Conservation (phyloP, 768 basidiomycete species). For the Neoboletus brunneissimus region DNA sequence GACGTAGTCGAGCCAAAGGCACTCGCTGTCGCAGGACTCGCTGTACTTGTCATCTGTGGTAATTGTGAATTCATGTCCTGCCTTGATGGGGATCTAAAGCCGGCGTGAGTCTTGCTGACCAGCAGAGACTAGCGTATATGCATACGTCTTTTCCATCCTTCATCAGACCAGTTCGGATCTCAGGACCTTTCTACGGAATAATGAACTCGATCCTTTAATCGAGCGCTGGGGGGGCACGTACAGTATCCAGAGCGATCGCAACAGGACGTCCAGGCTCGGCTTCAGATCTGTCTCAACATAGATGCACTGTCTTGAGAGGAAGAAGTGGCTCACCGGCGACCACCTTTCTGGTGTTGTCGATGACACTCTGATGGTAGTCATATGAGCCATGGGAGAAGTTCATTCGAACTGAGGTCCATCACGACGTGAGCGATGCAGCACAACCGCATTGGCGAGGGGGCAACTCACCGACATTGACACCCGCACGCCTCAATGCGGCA, state of each 20-base stretch:
- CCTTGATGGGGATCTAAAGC: constrained; percentile 70
- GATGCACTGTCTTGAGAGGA: neutral
- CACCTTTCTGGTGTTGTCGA: constrained; percentile 93
- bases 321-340: constrained; percentile 55
- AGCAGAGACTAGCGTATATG: constrained; percentile 18
- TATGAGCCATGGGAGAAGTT: constrained; percentile 99
- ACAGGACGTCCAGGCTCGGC: constrained; percentile 82
- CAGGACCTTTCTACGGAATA: constrained; percentile 85
- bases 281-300: constrained; percentile 9
- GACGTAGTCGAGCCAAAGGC: constrained; percentile 93
- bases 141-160: constrained; percentile 81
- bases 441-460: neutral
- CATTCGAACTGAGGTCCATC: constrained; percentile 79
- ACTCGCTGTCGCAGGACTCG: constrained; percentile 76
- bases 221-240: constrained; percentile 37
- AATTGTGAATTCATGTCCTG: constrained; percentile 92
- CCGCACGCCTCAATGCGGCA: constrained; percentile 77
- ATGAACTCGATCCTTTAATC: constrained; percentile 5
- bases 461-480: constrained; percentile 92
- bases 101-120: constrained; percentile 2
- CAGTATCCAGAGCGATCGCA: constrained; percentile 97
- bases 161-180: constrained; percentile 97
- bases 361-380: constrained; percentile 98
- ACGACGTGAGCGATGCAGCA: constrained; percentile 6
- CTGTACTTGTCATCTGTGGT: constrained; percentile 80